Base-by-base conservation (phyloP, 805 yeast species). In the Saccharomycopsis fermentans region DNA sequence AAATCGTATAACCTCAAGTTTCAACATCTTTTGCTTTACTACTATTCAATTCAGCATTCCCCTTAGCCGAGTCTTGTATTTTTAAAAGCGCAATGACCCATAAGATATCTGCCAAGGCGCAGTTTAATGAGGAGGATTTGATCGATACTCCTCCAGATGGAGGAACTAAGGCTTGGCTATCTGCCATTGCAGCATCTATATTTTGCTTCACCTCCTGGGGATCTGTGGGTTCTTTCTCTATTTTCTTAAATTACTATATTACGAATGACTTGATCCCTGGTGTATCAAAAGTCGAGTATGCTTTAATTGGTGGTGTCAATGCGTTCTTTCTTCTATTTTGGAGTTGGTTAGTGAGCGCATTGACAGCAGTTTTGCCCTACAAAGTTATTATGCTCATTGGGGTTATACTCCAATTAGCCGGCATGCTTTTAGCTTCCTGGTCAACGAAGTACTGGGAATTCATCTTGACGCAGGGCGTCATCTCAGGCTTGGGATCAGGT, bases 131-230 rank as follows among this genome's bases (percentile, higher is more conserved):
- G 21, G 61, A 56, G 36, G 63, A 61, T 52, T 54, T 58, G 35
- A 21, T 73, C 2, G 72, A 71, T 34, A 63, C 71, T 17, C 78
- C 78, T 0, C 83, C 84, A 0, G 91, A 86, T 67, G 84, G 82
- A 51, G 90, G 90, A 1, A 66, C 68, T 27, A 72, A 72, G 65
- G 83, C 81, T 0, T 81, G 85, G 84, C 70, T 77, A 1, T 65
- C 78, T 66, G 70, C 76, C 68, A 29, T 40, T 66, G 64, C 75
- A 71, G 70, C 67, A 58, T 71, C 75, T 32, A 55, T 81, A 3
- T 70, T 81, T 47, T 81, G 81, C 67, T 78, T 82, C 62, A 74
- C 79, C 40, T 79, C 88, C 0, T 86, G 92, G 91, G 94, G 94
- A 16, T 78, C 86, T 63, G 85, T 85, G 63, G 72, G 81, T 6